Percentiles rank a stretch among this genome's conserved stretches.
Evolutionary conservation across 1,284 basidiomycete species (phyloP).

Genomic region (Ganoderma boninense): DNA sequence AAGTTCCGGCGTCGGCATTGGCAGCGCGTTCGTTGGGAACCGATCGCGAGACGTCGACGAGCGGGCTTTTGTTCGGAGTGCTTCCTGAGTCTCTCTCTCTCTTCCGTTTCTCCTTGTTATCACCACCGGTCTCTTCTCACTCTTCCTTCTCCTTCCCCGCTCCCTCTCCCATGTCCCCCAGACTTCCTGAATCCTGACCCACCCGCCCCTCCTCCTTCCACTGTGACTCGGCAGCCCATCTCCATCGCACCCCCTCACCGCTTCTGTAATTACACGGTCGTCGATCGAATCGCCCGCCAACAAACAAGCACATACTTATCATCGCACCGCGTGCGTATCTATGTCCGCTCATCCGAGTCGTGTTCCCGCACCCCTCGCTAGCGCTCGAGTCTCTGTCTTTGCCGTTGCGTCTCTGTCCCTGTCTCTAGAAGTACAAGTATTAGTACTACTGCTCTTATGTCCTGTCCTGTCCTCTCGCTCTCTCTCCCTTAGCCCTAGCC

Average conservation of each 20-base stretch:
- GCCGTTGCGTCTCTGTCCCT: neutral
- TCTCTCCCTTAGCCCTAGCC: neutral
- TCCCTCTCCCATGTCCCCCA: neutral
- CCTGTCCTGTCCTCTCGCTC: neutral
- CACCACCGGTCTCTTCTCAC: neutral
- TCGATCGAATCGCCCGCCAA: too few species aligned
- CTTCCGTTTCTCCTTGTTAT: neutral
- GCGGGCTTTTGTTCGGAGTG: neutral
- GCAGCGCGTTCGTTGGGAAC: neutral
- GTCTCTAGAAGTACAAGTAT: conserved; percentile 16
- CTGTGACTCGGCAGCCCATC: neutral
- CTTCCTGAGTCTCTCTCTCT: neutral
- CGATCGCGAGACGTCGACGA: neutral
- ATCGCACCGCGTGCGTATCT: conserved; percentile 17
- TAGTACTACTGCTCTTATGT: conserved; percentile 1
- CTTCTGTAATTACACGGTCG: neutral
- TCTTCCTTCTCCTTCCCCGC: neutral
- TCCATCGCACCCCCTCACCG: neutral
- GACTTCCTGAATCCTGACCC: neutral
- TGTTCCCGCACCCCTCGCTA: neutral
- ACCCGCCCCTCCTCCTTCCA: neutral
- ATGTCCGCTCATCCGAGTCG: conserved; percentile 4
- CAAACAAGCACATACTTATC: neutral
- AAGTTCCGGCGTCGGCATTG: neutral
- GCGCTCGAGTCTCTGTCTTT: neutral